phyloP scores from a whole-genome alignment of 2,329 filamentous ascomycete genomes.

The Colletotrichum endophyticum region DNA sequence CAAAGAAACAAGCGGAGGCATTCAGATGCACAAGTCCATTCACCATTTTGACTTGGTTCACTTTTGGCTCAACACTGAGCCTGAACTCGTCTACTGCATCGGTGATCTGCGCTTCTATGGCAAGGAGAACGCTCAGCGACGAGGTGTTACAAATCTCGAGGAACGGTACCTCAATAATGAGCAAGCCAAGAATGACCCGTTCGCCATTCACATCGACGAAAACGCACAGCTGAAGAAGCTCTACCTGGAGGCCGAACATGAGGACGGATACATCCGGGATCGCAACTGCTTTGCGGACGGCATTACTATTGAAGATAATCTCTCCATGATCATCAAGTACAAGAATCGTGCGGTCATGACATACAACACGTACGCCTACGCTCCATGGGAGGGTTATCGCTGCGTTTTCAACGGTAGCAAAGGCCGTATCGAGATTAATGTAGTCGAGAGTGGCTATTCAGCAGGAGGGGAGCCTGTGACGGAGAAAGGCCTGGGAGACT shows the following conservation, averaged over 20 bases:
- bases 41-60: conserved; percentile 70
- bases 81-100: conserved; percentile 61
- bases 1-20: conserved; percentile 62
- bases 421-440: conserved; percentile 50
- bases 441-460: conserved; percentile 50
- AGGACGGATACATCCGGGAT: conserved; percentile 53
- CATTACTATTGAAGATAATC: conserved; percentile 54
- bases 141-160: conserved; percentile 47
- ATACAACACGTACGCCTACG: conserved; percentile 49
- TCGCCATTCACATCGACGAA: conserved; percentile 46
- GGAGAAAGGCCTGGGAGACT: conserved; percentile 13
- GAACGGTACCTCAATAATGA: conserved; percentile 43
- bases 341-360: conserved; percentile 46
- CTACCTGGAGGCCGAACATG: conserved; percentile 52
- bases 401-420: conserved; percentile 47
- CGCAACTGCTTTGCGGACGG: conserved; percentile 53
- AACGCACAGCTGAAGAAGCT: conserved; percentile 46
- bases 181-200: conserved; percentile 46
- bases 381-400: conserved; percentile 49
- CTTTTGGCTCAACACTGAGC: conserved; percentile 64
- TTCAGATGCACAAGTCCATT: conserved; percentile 67
- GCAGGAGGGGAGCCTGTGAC: conserved; percentile 45
- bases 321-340: conserved; percentile 50
- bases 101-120: conserved; percentile 67
- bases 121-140: conserved; percentile 62